phyloP scores from a whole-genome alignment of 306 rosid genomes.

The Corylus heterophylla region DNA sequence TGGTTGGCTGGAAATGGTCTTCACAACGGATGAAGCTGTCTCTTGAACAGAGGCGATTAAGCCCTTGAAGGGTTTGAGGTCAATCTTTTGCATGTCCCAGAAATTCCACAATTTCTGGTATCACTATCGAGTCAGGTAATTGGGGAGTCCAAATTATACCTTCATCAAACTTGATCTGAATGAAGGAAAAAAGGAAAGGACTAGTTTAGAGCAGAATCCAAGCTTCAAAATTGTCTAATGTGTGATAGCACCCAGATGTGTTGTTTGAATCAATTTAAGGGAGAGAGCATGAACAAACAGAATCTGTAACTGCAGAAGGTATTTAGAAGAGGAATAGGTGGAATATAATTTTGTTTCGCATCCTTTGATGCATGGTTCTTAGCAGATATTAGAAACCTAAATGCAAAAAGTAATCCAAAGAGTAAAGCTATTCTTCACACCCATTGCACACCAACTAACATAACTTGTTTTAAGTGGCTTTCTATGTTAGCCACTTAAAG shows the following conservation, averaged over 20 bases:
- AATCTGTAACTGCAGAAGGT: background rate
- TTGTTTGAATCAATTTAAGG: background rate
- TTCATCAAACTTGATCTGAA: conserved; percentile 80
- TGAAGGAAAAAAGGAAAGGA: background rate
- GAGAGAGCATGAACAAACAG: background rate
- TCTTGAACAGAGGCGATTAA: conserved; percentile 66
- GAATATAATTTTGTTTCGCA: background rate
- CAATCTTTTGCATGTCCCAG: conserved; percentile 69
- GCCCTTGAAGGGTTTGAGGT: conserved; percentile 71
- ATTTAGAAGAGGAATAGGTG: background rate
- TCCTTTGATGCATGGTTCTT: background rate
- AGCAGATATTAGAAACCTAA: background rate
- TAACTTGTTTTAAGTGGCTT: no score
- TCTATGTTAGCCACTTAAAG: no score
- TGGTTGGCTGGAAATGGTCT: conserved; percentile 71
- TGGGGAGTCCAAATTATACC: conserved; percentile 93
- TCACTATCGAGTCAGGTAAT: conserved; percentile 75
- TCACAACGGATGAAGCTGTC: conserved; percentile 79
- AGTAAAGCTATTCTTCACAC: no score
- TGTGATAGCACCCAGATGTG: background rate
- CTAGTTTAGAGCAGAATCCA: conserved; percentile 11
- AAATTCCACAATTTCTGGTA: conserved; percentile 86
- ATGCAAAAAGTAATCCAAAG: background rate
- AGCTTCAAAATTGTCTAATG: background rate
- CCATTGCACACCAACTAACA: no score